Evolutionary conservation across 305 asterid species (phyloP).

Genomic region (Rubia peregrina): DNA sequence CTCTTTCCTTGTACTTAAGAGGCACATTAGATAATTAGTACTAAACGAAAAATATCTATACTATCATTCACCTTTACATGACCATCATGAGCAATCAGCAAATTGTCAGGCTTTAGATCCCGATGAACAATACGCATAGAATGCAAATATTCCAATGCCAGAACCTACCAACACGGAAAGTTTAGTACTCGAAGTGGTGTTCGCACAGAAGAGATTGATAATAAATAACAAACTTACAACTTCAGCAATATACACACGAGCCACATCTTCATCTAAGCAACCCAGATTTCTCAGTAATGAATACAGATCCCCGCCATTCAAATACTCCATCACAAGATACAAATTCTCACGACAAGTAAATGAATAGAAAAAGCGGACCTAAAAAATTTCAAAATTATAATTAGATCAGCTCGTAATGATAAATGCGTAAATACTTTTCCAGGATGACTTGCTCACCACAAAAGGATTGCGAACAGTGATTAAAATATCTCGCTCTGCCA

Average conservation of each 20-base stretch:
- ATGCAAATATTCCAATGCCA: slow-evolving; percentile 98
- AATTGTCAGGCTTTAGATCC: slow-evolving; percentile 97
- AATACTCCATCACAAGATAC: slow-evolving; percentile 98
- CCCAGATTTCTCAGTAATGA: slow-evolving; percentile 95
- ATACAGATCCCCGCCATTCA: slow-evolving; percentile 99
- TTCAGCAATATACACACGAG: slow-evolving; percentile 97
- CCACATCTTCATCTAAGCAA: slow-evolving; percentile 97
- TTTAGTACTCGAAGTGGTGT: slow-evolving; percentile 15
- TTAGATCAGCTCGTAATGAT: slow-evolving; percentile 17
- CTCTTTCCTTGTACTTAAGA: no score
- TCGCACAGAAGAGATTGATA: neutral
- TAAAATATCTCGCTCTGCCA: slow-evolving; percentile 97
- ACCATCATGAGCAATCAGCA: slow-evolving; percentile 99
- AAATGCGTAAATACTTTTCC: slow-evolving; percentile 20
- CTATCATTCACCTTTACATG: slow-evolving; percentile 71
- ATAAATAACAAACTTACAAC: slow-evolving; percentile 54
- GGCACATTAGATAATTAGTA: neutral
- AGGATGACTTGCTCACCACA: slow-evolving; percentile 75
- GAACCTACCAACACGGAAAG: slow-evolving; percentile 59
- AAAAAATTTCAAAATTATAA: slow-evolving; percentile 23
- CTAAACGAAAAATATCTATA: slow-evolving; percentile 8
- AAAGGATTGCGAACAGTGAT: slow-evolving; percentile 98
- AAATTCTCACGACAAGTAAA: slow-evolving; percentile 98
- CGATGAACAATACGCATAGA: slow-evolving; percentile 98
- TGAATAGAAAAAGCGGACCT: slow-evolving; percentile 99